Evolutionary conservation across 768 basidiomycete genomes (phyloP), one percentile per base, ranked within the genome.

Genomic region (Inosperma sp.): DNA sequence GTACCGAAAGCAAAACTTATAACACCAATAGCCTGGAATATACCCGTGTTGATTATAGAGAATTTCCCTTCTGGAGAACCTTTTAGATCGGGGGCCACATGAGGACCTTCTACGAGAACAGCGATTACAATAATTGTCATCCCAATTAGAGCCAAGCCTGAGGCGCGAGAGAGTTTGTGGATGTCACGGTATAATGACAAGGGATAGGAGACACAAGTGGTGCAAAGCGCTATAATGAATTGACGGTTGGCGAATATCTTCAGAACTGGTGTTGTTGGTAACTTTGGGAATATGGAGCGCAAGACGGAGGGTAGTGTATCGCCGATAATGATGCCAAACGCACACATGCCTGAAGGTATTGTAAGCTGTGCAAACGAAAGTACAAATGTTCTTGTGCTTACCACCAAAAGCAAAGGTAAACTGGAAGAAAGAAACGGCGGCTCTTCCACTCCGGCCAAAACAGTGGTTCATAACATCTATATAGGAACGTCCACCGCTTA

Each of bases 351-450:
- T 89, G 53, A 29, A 49, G 8, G 29, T 7, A 16, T 13, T 5
- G 13, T 40, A 16, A 46, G 34, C 16, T 27, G 14, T 7, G 17
- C 16, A 7, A 49, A 34, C 13, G 26, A 30, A 35, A 33, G 30
- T 9, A 16, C 26, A 17, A 44, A 25, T 22, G 16, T 21, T 25
- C n/a, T 41, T 4, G 25, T 23, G 66, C 80, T 46, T 61, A 85
- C 93, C 94, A 60, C 96, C 96, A 57, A 96, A 96, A 7, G 96
- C 96, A 64, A 99, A 98, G 3, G 93, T 76, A 63, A 99, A 98
- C 65, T 98, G 96, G 64, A 99, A 98, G 66, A 97, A 86, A 0
- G 94, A 95, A 14, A 96, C 91, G 0, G 91, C 90, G 2, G 91
- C 90, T 45, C 92, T 81, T n/a, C 96, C 96, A 47, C 83, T 85